Evolutionary conservation across 345 rosid species (phyloP).

Genomic region (Camelina neglecta): DNA sequence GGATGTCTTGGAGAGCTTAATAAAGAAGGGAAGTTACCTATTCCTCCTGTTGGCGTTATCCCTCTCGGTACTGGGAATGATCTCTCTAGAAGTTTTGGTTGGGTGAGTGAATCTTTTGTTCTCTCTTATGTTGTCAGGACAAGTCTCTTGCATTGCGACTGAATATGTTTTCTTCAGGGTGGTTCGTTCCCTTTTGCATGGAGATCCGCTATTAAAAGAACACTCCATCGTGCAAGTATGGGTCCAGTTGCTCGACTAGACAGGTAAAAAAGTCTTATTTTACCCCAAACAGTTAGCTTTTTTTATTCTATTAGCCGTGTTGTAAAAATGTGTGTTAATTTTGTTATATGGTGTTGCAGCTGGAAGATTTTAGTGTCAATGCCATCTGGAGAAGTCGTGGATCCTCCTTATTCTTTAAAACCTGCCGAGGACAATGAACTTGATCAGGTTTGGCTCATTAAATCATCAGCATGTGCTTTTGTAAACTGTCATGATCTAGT

Average conservation of each 20-base stretch:
- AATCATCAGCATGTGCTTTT: constrained; percentile 9
- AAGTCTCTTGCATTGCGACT: constrained; percentile 31
- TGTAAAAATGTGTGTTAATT: neutral
- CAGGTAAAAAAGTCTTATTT: constrained; percentile 51
- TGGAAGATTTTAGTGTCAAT: constrained; percentile 79
- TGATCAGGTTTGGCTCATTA: constrained; percentile 59
- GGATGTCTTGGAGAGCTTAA: constrained; percentile 81
- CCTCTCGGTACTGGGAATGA: constrained; percentile 99
- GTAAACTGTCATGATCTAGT: constrained; percentile 1
- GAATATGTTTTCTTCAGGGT: constrained; percentile 56
- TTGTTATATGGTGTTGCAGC: constrained; percentile 49
- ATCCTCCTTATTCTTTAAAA: constrained; percentile 85
- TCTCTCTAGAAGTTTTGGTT: constrained; percentile 92
- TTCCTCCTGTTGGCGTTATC: constrained; percentile 90
- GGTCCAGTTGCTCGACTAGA: constrained; percentile 75
- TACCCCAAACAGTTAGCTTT: too few species aligned
- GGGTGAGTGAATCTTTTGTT: constrained; percentile 64
- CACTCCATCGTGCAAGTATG: constrained; percentile 63
- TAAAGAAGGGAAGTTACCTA: constrained; percentile 54
- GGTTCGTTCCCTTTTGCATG: constrained; percentile 96
- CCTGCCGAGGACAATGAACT: constrained; percentile 61
- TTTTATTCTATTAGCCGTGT: neutral
- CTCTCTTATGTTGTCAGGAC: neutral
- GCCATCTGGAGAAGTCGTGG: constrained; percentile 70
- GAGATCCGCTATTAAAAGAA: constrained; percentile 89